phyloP scores from a whole-genome alignment of 2,329 filamentous ascomycete species.

The Ophiostoma populinum region DNA sequence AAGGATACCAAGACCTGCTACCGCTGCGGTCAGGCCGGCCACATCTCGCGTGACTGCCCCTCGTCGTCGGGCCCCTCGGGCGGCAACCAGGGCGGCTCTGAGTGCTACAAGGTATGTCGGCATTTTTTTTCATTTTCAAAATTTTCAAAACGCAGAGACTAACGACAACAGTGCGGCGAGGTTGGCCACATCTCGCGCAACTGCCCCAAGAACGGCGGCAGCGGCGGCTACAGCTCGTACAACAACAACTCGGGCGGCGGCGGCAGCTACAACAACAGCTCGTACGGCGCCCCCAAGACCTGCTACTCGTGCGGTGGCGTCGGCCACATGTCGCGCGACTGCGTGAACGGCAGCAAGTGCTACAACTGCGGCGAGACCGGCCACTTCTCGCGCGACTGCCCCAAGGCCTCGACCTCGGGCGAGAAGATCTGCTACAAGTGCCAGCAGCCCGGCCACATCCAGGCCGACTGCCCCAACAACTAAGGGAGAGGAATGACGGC shows the following conservation, averaged over 20 bases:
- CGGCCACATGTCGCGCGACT: constrained; percentile 92
- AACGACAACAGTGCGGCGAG: constrained; percentile 53
- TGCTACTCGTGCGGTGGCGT: constrained; percentile 98
- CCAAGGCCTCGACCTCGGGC: constrained; percentile 67
- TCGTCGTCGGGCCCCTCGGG: constrained; percentile 24
- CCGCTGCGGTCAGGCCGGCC: constrained; percentile 65
- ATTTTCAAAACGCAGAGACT: constrained; percentile 15
- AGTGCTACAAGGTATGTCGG: constrained; percentile 68
- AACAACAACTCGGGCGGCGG: constrained; percentile 18
- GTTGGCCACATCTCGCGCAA: constrained; percentile 90
- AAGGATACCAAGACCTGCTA: constrained; percentile 74
- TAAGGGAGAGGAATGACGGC: constrained; percentile 17
- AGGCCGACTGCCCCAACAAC: constrained; percentile 83
- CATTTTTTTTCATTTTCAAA: not conserved
- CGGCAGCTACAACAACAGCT: constrained; percentile 3
- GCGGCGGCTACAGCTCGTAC: constrained; percentile 26
- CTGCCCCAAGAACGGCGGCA: constrained; percentile 52
- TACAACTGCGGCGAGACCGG: constrained; percentile 96
- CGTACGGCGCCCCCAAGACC: constrained; percentile 48
- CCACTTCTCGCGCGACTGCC: constrained; percentile 90
- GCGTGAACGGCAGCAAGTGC: constrained; percentile 98
- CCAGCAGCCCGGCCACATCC: constrained; percentile 70
- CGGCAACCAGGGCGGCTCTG: constrained; percentile 34
- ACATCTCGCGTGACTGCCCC: constrained; percentile 81
- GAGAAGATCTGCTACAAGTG: constrained; percentile 99